Base-by-base conservation (phyloP, 306 rosid genomes). In the Vigna radiata region DNA sequence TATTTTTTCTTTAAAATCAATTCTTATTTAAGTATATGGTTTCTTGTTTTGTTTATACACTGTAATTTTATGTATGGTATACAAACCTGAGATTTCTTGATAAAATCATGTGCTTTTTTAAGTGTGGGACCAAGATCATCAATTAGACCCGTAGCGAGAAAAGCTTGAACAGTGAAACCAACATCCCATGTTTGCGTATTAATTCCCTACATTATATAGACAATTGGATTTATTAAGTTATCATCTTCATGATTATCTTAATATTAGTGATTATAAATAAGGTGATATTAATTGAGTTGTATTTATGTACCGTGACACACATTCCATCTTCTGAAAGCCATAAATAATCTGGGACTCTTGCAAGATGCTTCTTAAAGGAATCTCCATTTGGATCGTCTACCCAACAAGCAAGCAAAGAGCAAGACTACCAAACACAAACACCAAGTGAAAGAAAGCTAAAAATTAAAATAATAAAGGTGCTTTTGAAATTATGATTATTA, bases 151-250 rank as follows among this genome's bases (percentile, higher is more conserved):
- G 47, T 43, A 43, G 47, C 47, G 1, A 43, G 14, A 2, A 43
- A 1, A 43, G 47, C 47, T 43, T 43, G 47, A 43, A 10, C 14
- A 0, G 0, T 0, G 1, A 43, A 11, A 43, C 47, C 64, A 49
- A 86, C 69, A 74, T 91, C 97, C 97, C 92, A 89, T 25, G 33
- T 25, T 56, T 89, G 97, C 55, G 92, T 89, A n/a, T 94, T 94
- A 67, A 86, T 55, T 76, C 86, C 79, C 89, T 87, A 58, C 19
- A 85, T 12, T 44, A 48, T 39, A 0, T 8, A 39, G 11, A 8
- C 11, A 39, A 39, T 39, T 39, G 2, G 3, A 2, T 39, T 8
- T 13, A 5, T 12, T 4, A 25, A 27, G 13, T 58, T 58, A 58
- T 27, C n/a, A 4, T 25, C 5, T 3, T 13, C 14, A n/a, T 58